phyloP scores from a whole-genome alignment of 306 rosid species.

The Malus domestica region DNA sequence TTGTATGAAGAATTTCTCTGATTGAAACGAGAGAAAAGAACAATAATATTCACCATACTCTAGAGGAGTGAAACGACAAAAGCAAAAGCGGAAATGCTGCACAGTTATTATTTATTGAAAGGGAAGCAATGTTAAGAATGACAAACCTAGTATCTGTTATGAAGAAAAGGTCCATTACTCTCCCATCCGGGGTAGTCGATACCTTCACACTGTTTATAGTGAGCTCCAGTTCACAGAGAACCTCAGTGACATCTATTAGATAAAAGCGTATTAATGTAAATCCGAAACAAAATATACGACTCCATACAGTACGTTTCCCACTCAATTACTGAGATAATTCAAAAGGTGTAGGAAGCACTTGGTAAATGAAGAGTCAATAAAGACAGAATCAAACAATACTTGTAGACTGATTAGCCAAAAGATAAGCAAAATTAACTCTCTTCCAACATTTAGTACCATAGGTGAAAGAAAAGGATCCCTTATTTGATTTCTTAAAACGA shows the following conservation, averaged over 20 bases:
- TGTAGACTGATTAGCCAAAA: not conserved
- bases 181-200: constrained; percentile 52
- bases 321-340: not conserved
- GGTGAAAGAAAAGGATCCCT: not conserved
- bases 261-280: not conserved
- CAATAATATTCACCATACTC: not conserved
- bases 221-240: constrained; percentile 50
- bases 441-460: not conserved
- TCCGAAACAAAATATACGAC: not conserved
- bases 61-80: not conserved
- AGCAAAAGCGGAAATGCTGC: not conserved
- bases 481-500: not conserved
- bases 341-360: not conserved
- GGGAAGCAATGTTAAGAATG: not conserved
- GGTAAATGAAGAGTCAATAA: not conserved
- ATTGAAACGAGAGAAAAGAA: not conserved
- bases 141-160: constrained; percentile 54
- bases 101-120: not conserved
- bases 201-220: constrained; percentile 52
- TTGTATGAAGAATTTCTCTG: constrained; percentile 46
- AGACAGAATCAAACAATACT: not conserved
- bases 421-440: too few relatives aligned
- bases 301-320: not conserved
- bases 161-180: constrained; percentile 57
- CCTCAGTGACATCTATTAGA: constrained; percentile 42